A percentile compares a stretch with the other conserved stretches of the same genome.
Evolutionary conservation across 2,329 filamentous ascomycete genomes (phyloP).

Genomic region (Nectriaceae sp.): DNA sequence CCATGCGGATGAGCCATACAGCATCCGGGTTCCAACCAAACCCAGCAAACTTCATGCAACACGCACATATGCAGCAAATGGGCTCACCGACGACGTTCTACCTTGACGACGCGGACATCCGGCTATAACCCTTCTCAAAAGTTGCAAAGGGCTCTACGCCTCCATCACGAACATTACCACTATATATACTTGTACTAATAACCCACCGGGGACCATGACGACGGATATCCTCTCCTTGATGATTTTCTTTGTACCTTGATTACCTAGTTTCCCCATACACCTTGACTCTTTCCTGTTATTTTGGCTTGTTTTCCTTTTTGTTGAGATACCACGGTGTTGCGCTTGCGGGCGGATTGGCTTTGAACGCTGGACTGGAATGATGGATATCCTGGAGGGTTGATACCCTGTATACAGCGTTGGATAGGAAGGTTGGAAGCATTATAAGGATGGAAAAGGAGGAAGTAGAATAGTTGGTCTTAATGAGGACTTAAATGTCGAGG

Average conservation of each 20-base stretch:
- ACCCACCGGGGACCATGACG: slow-evolving; percentile 21
- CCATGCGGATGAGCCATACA: slow-evolving; percentile 30
- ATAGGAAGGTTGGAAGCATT: too few relatives aligned
- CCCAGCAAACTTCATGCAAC: slow-evolving; percentile 25
- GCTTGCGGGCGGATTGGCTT: slow-evolving; percentile 4
- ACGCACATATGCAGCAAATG: slow-evolving; percentile 28
- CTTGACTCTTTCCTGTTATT: slow-evolving; percentile 11
- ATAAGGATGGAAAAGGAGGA: not conserved
- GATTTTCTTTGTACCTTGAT: slow-evolving; percentile 17
- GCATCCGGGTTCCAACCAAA: slow-evolving; percentile 25
- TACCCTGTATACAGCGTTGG: slow-evolving; percentile 1
- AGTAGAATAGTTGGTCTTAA: not conserved
- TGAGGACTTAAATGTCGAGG: not conserved
- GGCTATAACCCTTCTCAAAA: slow-evolving; percentile 21
- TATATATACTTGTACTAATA: slow-evolving; percentile 29
- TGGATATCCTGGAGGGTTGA: slow-evolving; percentile 9
- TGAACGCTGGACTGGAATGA: slow-evolving; percentile 2
- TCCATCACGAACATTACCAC: slow-evolving; percentile 17
- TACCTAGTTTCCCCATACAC: slow-evolving; percentile 2
- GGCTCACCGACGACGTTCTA: slow-evolving; percentile 31
- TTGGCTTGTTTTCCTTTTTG: slow-evolving; percentile 13
- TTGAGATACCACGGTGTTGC: slow-evolving; percentile 31
- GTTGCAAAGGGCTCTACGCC: slow-evolving; percentile 8
- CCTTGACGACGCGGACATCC: slow-evolving; percentile 30
- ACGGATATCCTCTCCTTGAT: slow-evolving; percentile 22